Evolutionary conservation across 352 stramenopile species (phyloP), one percentile per base, ranked within the genome.

Genomic region (Pythium brachiatum): DNA sequence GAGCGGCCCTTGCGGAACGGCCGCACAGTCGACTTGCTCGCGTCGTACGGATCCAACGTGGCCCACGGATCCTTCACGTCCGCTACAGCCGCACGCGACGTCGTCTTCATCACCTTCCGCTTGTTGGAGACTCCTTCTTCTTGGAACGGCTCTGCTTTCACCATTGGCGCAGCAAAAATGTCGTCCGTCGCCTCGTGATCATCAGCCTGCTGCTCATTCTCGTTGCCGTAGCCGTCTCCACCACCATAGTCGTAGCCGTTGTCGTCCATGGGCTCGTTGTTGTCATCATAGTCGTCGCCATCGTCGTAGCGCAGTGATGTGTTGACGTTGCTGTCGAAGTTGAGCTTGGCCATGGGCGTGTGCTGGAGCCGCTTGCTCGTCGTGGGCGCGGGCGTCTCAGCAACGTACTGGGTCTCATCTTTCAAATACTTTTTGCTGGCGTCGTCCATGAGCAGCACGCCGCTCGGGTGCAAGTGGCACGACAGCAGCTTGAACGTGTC

Each of bases 401-500:
- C 32, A 15, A 32, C 27, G 47, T 57, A 54, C 25, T 39, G 31
- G 4, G 47, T 36, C 47, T 64, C 66, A 41, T 59, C 72, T 39
- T 36, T 66, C 0, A 93, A 58, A 41, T 89, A 91, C 59, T 89
- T 89, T 41, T 82, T 85, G 43, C 83, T 93, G 32, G 76, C 70
- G 38, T 95, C 86, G 58, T 95, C 86, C 53, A 95, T 64, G 29
- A 93, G 66, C 55, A 95, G 60, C 52, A 90, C 84, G 16, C 86
- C 86, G 25, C 69, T 87, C 34, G 75, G 60, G 39, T 93, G 81
- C 25, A 95, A 66, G 41, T 80, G 78, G 66, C 86, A 95, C 66
- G 82, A 92, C 66, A 89, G 61, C 39, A 95, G 64, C 76, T 93
- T 95, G 70, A 93, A 92, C 23, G 81, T 89, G 59, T 95, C 84